Evolutionary conservation across 1,284 basidiomycete genomes (phyloP).

Genomic region (Amylostereum areolatum): DNA sequence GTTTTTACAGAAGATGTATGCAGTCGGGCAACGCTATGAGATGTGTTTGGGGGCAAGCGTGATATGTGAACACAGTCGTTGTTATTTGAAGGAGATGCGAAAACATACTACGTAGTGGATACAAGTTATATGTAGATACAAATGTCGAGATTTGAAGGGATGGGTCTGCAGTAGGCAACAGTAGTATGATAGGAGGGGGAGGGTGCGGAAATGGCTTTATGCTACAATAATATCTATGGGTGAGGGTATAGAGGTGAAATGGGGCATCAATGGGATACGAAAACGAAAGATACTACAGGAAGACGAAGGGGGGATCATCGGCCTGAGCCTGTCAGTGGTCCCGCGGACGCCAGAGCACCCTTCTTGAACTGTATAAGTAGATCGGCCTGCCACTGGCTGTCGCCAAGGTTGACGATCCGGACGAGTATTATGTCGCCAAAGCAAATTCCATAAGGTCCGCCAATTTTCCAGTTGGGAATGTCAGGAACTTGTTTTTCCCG

Average conservation of each 20-base stretch:
- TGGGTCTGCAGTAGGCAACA: background rate
- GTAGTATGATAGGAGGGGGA: background rate
- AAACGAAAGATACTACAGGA: background rate
- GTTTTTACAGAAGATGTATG: background rate
- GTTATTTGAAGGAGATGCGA: background rate
- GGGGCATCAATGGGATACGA: background rate
- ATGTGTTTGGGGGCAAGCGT: too few relatives aligned
- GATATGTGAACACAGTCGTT: background rate
- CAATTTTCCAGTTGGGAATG: background rate
- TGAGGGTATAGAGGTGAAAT: background rate
- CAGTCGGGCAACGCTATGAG: too few relatives aligned
- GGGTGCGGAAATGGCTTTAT: background rate
- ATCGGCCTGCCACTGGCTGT: background rate
- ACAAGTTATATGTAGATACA: background rate
- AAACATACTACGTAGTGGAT: background rate
- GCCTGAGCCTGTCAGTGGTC: background rate
- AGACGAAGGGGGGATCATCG: background rate
- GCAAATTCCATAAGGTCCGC: background rate
- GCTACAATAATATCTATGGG: background rate
- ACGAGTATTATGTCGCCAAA: background rate
- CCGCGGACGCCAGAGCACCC: background rate
- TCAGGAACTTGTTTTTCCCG: background rate
- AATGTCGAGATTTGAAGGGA: background rate
- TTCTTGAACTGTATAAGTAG: background rate
- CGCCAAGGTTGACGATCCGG: background rate